A percentile compares a stretch with the other conserved stretches of the same genome.
These are phyloP conservation scores for Quercus wislizeni DNA, from an alignment of 306 rosid species.

Conservation along the genomic window DNA sequence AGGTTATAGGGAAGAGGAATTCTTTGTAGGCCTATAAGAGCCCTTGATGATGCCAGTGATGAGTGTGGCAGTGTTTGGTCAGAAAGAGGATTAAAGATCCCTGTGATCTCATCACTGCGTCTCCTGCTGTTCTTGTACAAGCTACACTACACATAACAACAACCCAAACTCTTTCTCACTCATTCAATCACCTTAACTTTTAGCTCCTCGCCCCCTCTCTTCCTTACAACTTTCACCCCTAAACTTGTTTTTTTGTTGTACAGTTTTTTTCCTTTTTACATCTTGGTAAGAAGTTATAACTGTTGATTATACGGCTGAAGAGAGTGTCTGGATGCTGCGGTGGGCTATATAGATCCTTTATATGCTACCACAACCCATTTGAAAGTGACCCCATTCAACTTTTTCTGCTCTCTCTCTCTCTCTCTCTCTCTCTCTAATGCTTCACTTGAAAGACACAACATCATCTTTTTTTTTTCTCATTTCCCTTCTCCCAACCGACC, in stretches of 20 bases:
- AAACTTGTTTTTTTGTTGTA: not conserved
- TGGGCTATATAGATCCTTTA: constrained; percentile 20
- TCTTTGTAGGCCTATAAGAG: constrained; percentile 38
- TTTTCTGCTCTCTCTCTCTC: constrained; percentile 14
- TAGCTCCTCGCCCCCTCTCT: not conserved
- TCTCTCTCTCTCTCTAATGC: constrained; percentile 22
- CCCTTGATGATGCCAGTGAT: constrained; percentile 50
- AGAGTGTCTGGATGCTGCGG: constrained; percentile 21
- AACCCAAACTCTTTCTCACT: constrained; percentile 8
- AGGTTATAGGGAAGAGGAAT: constrained; percentile 51
- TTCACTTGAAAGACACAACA: constrained; percentile 43
- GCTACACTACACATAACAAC: constrained; percentile 1
- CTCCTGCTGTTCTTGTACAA: constrained; percentile 37
- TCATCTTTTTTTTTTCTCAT: constrained; percentile 16
- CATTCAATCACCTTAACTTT: constrained; percentile 14
- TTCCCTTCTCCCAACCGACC: constrained; percentile 25
- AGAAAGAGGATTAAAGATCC: constrained; percentile 58
- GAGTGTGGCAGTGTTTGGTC: constrained; percentile 60
- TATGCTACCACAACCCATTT: constrained; percentile 33
- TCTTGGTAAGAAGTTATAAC: constrained; percentile 24
- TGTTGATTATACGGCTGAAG: constrained; percentile 18
- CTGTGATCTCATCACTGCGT: constrained; percentile 49
- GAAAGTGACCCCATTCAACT: constrained; percentile 41
- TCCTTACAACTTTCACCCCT: not conserved
- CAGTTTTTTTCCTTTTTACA: constrained; percentile 15